These are phyloP conservation scores for Dendrobium chrysotoxum DNA, from an alignment of 106 monocot species.

Conservation along the genomic window DNA sequence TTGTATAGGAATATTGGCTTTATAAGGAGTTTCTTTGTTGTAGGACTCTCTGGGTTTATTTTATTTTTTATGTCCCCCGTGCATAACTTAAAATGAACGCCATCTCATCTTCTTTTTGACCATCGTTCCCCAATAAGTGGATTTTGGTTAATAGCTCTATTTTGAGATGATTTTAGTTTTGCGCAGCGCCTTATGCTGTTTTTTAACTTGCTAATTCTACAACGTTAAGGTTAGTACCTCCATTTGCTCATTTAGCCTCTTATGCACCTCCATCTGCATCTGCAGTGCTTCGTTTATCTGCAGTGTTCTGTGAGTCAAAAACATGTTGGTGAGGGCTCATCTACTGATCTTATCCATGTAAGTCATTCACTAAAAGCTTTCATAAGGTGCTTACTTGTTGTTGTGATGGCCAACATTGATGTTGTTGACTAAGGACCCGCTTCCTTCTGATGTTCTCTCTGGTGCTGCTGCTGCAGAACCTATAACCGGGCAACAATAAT, in stretches of 20 bases:
- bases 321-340: background rate
- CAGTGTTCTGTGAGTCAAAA: constrained; percentile 33
- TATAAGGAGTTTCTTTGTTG: too few species aligned
- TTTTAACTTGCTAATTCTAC: background rate
- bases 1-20: too few species aligned
- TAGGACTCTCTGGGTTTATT: too few species aligned
- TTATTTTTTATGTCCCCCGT: too few species aligned
- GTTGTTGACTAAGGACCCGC: constrained; percentile 8
- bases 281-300: constrained; percentile 82
- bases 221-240: constrained; percentile 27
- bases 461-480: constrained; percentile 11
- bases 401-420: constrained; percentile 22
- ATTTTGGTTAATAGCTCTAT: background rate
- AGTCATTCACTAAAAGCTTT: background rate
- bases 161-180: background rate
- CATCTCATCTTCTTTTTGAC: background rate
- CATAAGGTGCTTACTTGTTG: constrained; percentile 59
- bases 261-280: constrained; percentile 90
- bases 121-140: background rate
- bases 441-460: constrained; percentile 38
- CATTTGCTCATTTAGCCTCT: constrained; percentile 73
- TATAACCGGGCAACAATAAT: constrained; percentile 8
- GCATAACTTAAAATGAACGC: background rate
- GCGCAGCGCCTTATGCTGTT: background rate
- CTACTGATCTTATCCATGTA: background rate